phyloP scores from a whole-genome alignment of 768 basidiomycete genomes.

The Dentipellis sp. region DNA sequence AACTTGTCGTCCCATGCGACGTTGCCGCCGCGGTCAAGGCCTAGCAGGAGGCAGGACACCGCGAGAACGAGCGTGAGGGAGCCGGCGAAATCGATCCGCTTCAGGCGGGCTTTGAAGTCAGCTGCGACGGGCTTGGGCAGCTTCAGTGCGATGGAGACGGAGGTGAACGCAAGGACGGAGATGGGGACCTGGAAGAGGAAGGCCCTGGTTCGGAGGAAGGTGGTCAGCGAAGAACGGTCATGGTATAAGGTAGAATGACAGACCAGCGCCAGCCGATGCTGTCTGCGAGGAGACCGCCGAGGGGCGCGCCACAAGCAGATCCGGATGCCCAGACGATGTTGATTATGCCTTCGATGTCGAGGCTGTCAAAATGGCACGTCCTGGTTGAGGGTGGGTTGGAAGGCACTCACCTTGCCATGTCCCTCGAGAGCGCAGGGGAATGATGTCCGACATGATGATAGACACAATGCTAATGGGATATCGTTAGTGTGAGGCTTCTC shows the following conservation, averaged over 20 bases:
- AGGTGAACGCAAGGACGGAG: conserved; percentile 39
- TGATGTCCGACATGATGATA: conserved; percentile 59
- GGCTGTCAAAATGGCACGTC: not conserved
- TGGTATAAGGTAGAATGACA: not conserved
- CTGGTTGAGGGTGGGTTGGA: not conserved
- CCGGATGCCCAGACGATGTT: conserved; percentile 55
- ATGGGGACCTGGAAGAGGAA: conserved; percentile 56
- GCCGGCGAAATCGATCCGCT: conserved; percentile 55
- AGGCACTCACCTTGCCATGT: conserved; percentile 52
- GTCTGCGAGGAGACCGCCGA: conserved; percentile 55
- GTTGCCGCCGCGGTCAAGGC: conserved; percentile 35
- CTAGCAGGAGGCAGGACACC: conserved; percentile 48
- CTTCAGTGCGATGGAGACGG: conserved; percentile 46
- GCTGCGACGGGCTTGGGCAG: conserved; percentile 34
- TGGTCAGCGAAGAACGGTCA: not conserved
- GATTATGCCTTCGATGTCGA: conserved; percentile 32
- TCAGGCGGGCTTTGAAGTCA: conserved; percentile 41
- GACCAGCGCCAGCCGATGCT: conserved; percentile 63
- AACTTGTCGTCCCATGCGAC: conserved; percentile 19
- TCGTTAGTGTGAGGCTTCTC: not conserved
- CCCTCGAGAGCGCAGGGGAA: conserved; percentile 51
- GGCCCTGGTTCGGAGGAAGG: conserved; percentile 26
- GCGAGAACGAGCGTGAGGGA: conserved; percentile 45
- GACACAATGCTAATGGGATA: conserved; percentile 37
- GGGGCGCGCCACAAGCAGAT: conserved; percentile 48